These are phyloP conservation scores for Iberis pinnata DNA, from an alignment of 345 rosid genomes.

Conservation along the genomic window DNA sequence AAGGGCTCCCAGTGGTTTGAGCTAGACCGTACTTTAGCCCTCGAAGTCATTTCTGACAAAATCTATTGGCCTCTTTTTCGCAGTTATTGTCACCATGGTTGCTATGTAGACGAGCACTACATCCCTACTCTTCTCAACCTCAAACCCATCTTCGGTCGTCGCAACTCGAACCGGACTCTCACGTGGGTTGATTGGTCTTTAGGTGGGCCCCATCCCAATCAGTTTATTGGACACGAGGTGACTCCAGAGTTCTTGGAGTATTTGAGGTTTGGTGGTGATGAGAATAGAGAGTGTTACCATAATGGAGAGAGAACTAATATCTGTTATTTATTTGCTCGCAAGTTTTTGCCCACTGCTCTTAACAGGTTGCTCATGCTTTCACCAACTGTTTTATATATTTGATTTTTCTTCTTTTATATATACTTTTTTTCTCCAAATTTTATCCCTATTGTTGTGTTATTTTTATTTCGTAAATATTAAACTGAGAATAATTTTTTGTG, in stretches of 20 bases:
- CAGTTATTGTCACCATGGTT: constrained; percentile 40
- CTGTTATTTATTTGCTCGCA: constrained; percentile 76
- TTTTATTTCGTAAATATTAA: constrained; percentile 6
- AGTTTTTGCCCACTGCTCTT: constrained; percentile 54
- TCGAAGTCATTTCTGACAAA: constrained; percentile 49
- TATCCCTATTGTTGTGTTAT: constrained; percentile 1
- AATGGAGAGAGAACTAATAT: constrained; percentile 46
- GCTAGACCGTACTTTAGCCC: constrained; percentile 51
- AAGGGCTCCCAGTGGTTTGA: constrained; percentile 94
- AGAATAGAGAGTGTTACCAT: constrained; percentile 30
- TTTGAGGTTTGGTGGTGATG: constrained; percentile 38
- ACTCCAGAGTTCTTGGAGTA: constrained; percentile 44
- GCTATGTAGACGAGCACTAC: constrained; percentile 79
- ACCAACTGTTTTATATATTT: constrained; percentile 42
- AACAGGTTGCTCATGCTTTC: constrained; percentile 54
- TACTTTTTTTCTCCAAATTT: background rate
- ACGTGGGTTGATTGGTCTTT: constrained; percentile 81
- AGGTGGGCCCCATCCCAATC: constrained; percentile 71
- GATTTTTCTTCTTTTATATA: background rate
- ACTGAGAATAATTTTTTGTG: background rate
- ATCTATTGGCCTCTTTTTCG: constrained; percentile 52
- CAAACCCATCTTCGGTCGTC: constrained; percentile 18
- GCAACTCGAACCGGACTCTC: constrained; percentile 58
- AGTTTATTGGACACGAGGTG: constrained; percentile 41
- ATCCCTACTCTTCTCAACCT: constrained; percentile 56